phyloP scores from a whole-genome alignment of 2,329 filamentous ascomycete species.

The Pyrenochaeta sp. region DNA sequence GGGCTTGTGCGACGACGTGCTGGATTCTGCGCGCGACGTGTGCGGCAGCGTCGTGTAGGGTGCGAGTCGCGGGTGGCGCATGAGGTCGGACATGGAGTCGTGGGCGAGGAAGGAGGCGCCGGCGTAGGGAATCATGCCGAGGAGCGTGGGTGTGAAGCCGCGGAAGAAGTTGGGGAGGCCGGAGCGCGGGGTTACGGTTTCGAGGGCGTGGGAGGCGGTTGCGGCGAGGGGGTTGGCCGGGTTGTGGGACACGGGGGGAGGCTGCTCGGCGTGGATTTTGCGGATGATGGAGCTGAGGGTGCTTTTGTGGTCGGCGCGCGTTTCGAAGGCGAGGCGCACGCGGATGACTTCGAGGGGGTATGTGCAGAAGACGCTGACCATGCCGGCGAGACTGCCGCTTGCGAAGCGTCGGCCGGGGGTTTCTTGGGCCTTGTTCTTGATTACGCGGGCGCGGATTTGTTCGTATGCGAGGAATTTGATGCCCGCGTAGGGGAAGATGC shows the following conservation, averaged over 20 bases:
- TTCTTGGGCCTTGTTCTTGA: conserved; percentile 75
- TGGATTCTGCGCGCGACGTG: conserved; percentile 51
- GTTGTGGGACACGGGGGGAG: conserved; percentile 40
- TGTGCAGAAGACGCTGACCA: conserved; percentile 93
- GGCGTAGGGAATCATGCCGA: conserved; percentile 97
- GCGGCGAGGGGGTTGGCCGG: conserved; percentile 51
- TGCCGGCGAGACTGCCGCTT: conserved; percentile 78
- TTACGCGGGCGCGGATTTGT: conserved; percentile 83
- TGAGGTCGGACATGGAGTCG: conserved; percentile 84
- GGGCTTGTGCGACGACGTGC: conserved; percentile 61
- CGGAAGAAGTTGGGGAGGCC: conserved; percentile 93
- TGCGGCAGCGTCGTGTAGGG: conserved; percentile 77
- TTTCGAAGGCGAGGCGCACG: conserved; percentile 94
- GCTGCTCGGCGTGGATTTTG: conserved; percentile 83
- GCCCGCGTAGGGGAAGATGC: conserved; percentile 96
- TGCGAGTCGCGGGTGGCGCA: conserved; percentile 73
- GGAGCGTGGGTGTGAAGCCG: conserved; percentile 86
- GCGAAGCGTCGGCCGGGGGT: conserved; percentile 78
- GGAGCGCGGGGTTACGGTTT: conserved; percentile 64
- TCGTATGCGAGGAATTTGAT: conserved; percentile 99
- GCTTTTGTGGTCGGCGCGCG: conserved; percentile 73
- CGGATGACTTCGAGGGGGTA: conserved; percentile 94
- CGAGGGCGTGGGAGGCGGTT: conserved; percentile 54
- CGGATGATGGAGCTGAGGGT: conserved; percentile 78
- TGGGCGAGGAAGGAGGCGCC: conserved; percentile 96